Evolutionary conservation across 179 eudicot genomes (phyloP).

Genomic region (Silene coronaria): DNA sequence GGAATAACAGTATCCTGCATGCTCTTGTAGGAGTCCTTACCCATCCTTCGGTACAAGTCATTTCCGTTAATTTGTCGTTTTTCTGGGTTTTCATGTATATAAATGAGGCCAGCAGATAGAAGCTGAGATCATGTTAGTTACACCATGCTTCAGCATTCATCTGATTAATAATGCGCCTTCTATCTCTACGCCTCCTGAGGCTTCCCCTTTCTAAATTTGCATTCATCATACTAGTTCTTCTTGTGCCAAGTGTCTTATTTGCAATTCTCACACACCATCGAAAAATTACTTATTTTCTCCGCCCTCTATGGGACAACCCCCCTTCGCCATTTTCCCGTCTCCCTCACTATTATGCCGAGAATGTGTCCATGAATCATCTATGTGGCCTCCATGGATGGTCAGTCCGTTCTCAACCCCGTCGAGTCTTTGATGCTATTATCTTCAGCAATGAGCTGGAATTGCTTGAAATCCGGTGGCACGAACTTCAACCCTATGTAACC

Average conservation of each 20-base stretch:
- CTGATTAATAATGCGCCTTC: constrained; percentile 43
- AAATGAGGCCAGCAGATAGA: constrained; percentile 14
- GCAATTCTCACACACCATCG: constrained; percentile 38
- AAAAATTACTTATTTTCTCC: constrained; percentile 64
- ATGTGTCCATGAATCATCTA: constrained; percentile 59
- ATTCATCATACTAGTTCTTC: constrained; percentile 35
- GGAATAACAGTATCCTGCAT: not conserved
- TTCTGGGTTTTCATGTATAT: constrained; percentile 16
- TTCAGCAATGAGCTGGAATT: constrained; percentile 81
- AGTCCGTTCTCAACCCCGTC: constrained; percentile 53
- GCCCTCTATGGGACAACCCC: constrained; percentile 87
- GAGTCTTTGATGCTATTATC: constrained; percentile 65
- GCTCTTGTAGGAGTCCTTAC: not conserved
- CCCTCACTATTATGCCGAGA: constrained; percentile 80
- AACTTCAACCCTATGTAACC: constrained; percentile 57
- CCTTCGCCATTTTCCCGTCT: constrained; percentile 51
- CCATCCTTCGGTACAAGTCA: not conserved
- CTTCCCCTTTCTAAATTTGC: constrained; percentile 35
- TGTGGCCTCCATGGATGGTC: constrained; percentile 83
- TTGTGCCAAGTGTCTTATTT: constrained; percentile 38
- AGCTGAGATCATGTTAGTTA: constrained; percentile 17
- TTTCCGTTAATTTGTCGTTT: too few relatives aligned
- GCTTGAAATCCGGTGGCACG: constrained; percentile 79
- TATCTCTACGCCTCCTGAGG: constrained; percentile 39
- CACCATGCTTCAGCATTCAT: constrained; percentile 13